Evolutionary conservation across 495 filamentous ascomycete species (phyloP).

Genomic region (Gamarada debralockiae): DNA sequence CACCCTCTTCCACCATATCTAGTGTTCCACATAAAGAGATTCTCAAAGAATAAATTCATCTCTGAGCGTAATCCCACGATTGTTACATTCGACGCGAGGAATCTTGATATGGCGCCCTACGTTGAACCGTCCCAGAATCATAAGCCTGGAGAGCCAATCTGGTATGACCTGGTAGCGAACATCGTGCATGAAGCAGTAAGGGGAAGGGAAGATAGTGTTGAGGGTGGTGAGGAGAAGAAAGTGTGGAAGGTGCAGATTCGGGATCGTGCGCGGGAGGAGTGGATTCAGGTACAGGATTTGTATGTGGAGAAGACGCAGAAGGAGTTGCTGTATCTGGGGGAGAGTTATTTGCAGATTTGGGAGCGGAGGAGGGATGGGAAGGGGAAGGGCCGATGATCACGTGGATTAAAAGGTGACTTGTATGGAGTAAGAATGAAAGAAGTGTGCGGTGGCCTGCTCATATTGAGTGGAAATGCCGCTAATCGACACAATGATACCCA

Average conservation of each 20-base stretch:
- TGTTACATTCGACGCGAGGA: slow-evolving; percentile 84
- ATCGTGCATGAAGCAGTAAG: slow-evolving; percentile 89
- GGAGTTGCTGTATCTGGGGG: slow-evolving; percentile 86
- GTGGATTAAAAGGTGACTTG: not conserved
- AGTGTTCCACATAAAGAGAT: slow-evolving; percentile 94
- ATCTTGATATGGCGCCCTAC: slow-evolving; percentile 84
- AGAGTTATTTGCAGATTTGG: slow-evolving; percentile 96
- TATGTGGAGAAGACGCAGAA: slow-evolving; percentile 82
- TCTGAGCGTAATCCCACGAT: slow-evolving; percentile 96
- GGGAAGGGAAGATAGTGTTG: slow-evolving; percentile 65
- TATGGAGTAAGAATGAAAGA: not conserved
- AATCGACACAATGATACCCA: slow-evolving; percentile 13
- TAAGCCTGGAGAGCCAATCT: slow-evolving; percentile 75
- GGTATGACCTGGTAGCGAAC: slow-evolving; percentile 96
- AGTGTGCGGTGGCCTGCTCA: not conserved
- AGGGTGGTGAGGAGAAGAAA: slow-evolving; percentile 79
- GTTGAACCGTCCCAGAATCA: slow-evolving; percentile 68
- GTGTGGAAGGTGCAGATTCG: slow-evolving; percentile 71
- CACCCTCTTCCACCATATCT: slow-evolving; percentile 92
- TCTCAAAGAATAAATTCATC: slow-evolving; percentile 94
- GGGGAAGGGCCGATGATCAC: not conserved
- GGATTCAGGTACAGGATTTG: slow-evolving; percentile 91
- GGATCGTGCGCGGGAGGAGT: slow-evolving; percentile 67
- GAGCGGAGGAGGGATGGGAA: slow-evolving; percentile 66
- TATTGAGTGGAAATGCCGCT: slow-evolving; percentile 9